Percentiles rank a stretch among this genome's conserved stretches.
These are phyloP conservation scores for Prunus yedoensis DNA, from an alignment of 331 rosid genomes.

Conservation along the genomic window DNA sequence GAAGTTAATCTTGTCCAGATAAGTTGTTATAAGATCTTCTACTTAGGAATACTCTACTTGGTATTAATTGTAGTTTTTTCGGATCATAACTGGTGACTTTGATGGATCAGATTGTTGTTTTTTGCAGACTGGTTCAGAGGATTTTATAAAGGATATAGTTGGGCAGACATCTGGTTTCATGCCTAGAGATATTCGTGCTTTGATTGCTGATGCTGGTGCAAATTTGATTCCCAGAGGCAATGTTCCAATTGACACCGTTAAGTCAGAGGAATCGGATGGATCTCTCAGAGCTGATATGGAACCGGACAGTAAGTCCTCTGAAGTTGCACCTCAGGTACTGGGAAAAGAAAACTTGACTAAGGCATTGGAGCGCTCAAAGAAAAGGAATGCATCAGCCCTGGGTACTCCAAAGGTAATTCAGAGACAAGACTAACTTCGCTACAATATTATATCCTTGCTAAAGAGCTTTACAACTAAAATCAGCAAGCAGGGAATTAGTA, in stretches of 20 bases:
- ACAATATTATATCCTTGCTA: background rate
- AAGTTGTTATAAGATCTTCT: background rate
- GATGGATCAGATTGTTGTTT: slow-evolving; percentile 38
- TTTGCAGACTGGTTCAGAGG: slow-evolving; percentile 71
- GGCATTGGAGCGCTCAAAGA: slow-evolving; percentile 84
- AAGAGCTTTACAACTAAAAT: background rate
- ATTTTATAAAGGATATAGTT: slow-evolving; percentile 72
- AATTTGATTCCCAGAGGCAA: slow-evolving; percentile 54
- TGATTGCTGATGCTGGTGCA: slow-evolving; percentile 91
- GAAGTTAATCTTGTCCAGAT: background rate
- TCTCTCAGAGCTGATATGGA: slow-evolving; percentile 31
- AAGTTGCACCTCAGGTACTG: slow-evolving; percentile 43
- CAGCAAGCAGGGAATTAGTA: background rate
- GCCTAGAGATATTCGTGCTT: slow-evolving; percentile 82
- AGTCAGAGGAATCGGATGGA: slow-evolving; percentile 34
- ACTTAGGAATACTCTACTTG: slow-evolving; percentile 1
- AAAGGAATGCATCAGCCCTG: slow-evolving; percentile 89
- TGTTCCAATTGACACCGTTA: slow-evolving; percentile 29
- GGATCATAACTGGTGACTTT: slow-evolving; percentile 32
- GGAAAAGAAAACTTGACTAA: slow-evolving; percentile 63
- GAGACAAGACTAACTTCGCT: background rate
- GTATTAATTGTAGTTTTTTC: slow-evolving; percentile 19
- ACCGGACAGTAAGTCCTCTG: slow-evolving; percentile 31
- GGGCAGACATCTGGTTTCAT: slow-evolving; percentile 91
- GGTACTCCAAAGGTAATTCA: slow-evolving; percentile 87